phyloP scores from a whole-genome alignment of 345 rosid genomes.

The Moricandia arvensis region DNA sequence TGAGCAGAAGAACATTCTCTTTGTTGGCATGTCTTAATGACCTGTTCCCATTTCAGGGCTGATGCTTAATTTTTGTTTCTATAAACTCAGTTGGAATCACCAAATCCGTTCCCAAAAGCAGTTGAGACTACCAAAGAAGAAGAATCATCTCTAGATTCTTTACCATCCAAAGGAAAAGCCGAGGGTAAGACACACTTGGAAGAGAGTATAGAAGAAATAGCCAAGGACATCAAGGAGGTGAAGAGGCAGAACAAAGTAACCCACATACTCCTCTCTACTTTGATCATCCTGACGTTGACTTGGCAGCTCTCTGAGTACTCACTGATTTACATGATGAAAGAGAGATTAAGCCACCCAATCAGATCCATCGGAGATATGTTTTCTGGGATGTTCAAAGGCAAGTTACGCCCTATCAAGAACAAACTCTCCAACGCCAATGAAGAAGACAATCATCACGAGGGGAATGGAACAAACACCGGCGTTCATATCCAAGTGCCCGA shows the following conservation, averaged over 20 bases:
- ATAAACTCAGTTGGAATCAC: constrained; percentile 49
- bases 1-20: not conserved
- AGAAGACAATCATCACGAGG: constrained; percentile 3
- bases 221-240: constrained; percentile 56
- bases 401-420: constrained; percentile 16
- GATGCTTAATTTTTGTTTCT: not conserved
- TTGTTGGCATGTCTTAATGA: not conserved
- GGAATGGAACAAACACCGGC: constrained; percentile 9
- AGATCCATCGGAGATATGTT: constrained; percentile 52
- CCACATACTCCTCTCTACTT: constrained; percentile 62
- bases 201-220: constrained; percentile 45
- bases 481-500: constrained; percentile 46
- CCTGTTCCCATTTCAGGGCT: not conserved
- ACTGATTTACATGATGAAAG: constrained; percentile 52
- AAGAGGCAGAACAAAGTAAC: constrained; percentile 69
- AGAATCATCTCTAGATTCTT: constrained; percentile 4
- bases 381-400: constrained; percentile 40
- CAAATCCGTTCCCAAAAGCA: constrained; percentile 20
- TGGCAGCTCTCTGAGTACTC: constrained; percentile 87
- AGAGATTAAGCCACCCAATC: constrained; percentile 63
- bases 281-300: constrained; percentile 59
- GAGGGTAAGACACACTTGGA: not conserved
- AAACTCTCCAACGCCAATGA: constrained; percentile 16
- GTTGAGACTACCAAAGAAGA: constrained; percentile 22
- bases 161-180: constrained; percentile 4